A percentile compares a stretch with the other conserved stretches of the same genome.
These are phyloP conservation scores for Toxicodendron radicans DNA, from an alignment of 345 rosid genomes.

Conservation along the genomic window DNA sequence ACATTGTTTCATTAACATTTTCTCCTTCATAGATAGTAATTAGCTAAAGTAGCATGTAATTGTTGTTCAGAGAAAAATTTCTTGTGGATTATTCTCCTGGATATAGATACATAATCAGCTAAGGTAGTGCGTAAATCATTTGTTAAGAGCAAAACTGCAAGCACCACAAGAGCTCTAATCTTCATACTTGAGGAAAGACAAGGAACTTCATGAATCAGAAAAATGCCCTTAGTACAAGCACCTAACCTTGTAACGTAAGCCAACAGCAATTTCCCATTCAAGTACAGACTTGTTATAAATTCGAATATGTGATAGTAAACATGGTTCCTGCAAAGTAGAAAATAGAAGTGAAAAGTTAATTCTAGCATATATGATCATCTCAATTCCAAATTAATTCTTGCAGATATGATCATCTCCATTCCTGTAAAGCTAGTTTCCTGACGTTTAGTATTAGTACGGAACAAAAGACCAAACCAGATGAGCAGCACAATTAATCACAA, in stretches of 20 bases:
- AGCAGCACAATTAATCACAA: not conserved
- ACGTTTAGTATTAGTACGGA: not conserved
- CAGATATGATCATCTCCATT: not conserved
- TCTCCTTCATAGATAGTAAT: not conserved
- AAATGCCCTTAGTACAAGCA: slow-evolving; percentile 10
- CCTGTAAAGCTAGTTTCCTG: not conserved
- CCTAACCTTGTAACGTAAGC: slow-evolving; percentile 75
- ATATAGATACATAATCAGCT: not conserved
- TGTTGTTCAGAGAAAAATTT: not conserved
- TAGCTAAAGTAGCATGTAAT: not conserved
- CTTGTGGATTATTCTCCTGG: not conserved
- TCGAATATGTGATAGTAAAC: slow-evolving; percentile 70
- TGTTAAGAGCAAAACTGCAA: not conserved
- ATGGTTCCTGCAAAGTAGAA: slow-evolving; percentile 62
- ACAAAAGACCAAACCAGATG: not conserved
- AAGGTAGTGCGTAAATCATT: not conserved
- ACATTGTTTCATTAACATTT: not conserved
- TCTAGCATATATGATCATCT: not conserved
- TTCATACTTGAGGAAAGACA: not conserved
- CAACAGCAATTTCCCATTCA: slow-evolving; percentile 86
- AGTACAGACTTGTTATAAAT: slow-evolving; percentile 85
- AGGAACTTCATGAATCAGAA: not conserved
- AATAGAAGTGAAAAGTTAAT: not conserved
- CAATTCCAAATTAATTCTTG: not conserved
- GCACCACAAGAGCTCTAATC: not conserved